phyloP scores from a whole-genome alignment of 2,329 filamentous ascomycete genomes.

The Zasmidium angulare region DNA sequence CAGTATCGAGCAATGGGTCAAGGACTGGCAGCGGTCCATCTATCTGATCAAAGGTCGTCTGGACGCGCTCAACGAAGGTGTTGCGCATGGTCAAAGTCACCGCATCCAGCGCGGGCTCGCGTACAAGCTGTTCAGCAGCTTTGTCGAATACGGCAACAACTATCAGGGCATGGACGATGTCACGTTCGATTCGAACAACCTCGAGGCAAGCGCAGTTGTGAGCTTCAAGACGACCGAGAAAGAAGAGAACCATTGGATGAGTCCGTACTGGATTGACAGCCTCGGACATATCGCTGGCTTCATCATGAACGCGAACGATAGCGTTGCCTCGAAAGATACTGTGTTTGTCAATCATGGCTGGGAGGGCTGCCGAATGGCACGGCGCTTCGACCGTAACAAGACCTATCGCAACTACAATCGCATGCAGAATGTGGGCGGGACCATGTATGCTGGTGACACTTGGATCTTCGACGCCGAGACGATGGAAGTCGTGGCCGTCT shows the following conservation, averaged over 20 bases:
- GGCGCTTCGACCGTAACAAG: slow-evolving; percentile 27
- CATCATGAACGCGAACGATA: slow-evolving; percentile 27
- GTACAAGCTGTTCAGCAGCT: slow-evolving; percentile 26
- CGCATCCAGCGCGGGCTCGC: slow-evolving; percentile 31
- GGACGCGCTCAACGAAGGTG: slow-evolving; percentile 27
- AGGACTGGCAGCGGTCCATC: slow-evolving; percentile 24
- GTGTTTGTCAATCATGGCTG: slow-evolving; percentile 29
- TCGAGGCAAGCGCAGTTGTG: slow-evolving; percentile 34
- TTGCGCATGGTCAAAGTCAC: slow-evolving; percentile 29
- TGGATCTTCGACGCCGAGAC: slow-evolving; percentile 20
- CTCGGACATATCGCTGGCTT: slow-evolving; percentile 32
- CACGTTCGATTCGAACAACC: slow-evolving; percentile 29
- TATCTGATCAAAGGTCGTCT: slow-evolving; percentile 33
- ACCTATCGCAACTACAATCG: slow-evolving; percentile 9
- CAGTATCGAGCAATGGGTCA: slow-evolving; percentile 26
- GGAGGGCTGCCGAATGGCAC: slow-evolving; percentile 26
- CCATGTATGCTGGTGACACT: slow-evolving; percentile 1
- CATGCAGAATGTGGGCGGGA: neutral
- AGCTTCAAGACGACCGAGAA: slow-evolving; percentile 10
- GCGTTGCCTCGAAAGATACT: neutral
- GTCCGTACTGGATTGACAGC: slow-evolving; percentile 39
- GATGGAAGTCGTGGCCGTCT: slow-evolving; percentile 19
- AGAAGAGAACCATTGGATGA: slow-evolving; percentile 16
- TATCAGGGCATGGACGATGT: slow-evolving; percentile 19
- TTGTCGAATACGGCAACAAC: slow-evolving; percentile 16